Evolutionary conservation across 805 yeast genomes (phyloP), one percentile per base, ranked within the genome.

Genomic region (Yarrowia bubula): DNA sequence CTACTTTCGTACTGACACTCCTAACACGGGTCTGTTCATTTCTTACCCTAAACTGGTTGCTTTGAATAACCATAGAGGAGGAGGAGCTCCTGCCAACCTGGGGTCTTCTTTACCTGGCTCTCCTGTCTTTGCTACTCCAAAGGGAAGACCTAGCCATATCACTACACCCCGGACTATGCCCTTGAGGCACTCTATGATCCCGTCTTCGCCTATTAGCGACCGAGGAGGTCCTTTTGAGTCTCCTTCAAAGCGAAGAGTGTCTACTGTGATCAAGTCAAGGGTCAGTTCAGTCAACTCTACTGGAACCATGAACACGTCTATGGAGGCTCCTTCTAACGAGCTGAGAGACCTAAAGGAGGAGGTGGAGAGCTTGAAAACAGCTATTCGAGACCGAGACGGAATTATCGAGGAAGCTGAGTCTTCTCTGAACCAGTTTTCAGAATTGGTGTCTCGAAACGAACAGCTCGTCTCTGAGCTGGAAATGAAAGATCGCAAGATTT

Each of bases 21-120:
- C 92, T 0, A 82, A 82, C 65, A 80, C 91, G 17, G 98, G 98
- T 0, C 75, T 92, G 33, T 92, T 92, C 71, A 79, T 92, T n/a
- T 66, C 76, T 8, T 74, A 70, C 58, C 66, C 75, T 33, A 74
- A 75, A 64, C 71, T 76, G 53, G 86, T 86, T 1, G 64, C 64
- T 4, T 47, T 61, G 18, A 61, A 61, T 32, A 58, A 58, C 51
- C 64, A 44, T 14, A n/a, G 47, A 15, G 46, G 38, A 1, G 47
- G 47, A 7, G 9, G 42, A 2, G 14, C 51, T 2, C 5, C 33
- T 10, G n/a, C 15, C 1, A 14, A 38, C 18, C 28, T 22, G 28
- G 28, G 28, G 28, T 22, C 28, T 22, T 43, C 64, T 6, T 6
- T 35, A 22, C 64, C 51, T 3, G 50, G 35, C n/a, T 58, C 35